These are phyloP conservation scores for Calvatia gigantea DNA, from an alignment of 768 basidiomycete genomes.

Conservation along the genomic window DNA sequence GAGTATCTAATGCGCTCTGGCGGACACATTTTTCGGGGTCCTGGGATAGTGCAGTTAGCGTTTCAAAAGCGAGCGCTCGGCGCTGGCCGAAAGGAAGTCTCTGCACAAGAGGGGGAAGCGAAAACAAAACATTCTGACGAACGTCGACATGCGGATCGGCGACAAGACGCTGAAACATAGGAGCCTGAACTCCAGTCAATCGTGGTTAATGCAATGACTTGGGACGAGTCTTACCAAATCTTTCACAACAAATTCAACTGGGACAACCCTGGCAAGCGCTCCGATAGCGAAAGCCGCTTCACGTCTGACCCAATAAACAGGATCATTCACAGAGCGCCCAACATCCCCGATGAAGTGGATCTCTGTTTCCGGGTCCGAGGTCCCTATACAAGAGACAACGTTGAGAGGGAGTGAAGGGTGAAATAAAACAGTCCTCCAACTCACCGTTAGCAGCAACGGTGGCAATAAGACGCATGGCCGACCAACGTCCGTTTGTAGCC, in stretches of 20 bases:
- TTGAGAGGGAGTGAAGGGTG: conserved; percentile 12
- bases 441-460: conserved; percentile 77
- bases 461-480: conserved; percentile 92
- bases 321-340: conserved; percentile 59
- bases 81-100: conserved; percentile 59
- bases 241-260: conserved; percentile 63
- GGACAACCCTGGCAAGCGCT: conserved; percentile 82
- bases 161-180: conserved; percentile 69
- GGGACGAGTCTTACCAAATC: conserved; percentile 48
- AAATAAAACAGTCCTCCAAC: conserved; percentile 17
- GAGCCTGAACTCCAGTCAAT: conserved; percentile 49
- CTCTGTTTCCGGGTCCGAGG: conserved; percentile 49
- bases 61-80: conserved; percentile 60
- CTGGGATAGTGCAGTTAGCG: conserved; percentile 55
- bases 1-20: conserved; percentile 75
- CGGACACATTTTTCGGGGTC: conserved; percentile 71
- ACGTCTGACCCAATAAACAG: conserved; percentile 74
- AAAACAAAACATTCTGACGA: conserved; percentile 82
- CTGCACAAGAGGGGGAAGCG: conserved; percentile 75
- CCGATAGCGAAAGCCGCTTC: conserved; percentile 89
- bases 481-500: conserved; percentile 79
- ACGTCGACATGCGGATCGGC: conserved; percentile 77
- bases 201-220: neutral
- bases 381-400: conserved; percentile 26
- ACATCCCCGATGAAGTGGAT: conserved; percentile 76